Percentiles rank a stretch among this genome's conserved stretches.
Evolutionary conservation across 2,329 filamentous ascomycete species (phyloP).

Genomic region (Fusarium buharicum): DNA sequence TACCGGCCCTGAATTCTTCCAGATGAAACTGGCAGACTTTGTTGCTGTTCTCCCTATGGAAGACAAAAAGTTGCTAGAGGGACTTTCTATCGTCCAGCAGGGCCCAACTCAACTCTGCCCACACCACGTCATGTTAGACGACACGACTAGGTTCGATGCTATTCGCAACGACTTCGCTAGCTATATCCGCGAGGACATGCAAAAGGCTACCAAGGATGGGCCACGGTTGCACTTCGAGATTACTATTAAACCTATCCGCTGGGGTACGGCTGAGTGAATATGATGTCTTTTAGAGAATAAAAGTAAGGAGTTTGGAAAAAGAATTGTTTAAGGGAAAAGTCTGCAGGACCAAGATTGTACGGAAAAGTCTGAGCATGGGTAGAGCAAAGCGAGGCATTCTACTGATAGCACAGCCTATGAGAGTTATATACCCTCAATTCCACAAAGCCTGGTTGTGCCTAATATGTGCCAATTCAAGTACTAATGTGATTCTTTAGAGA

Average conservation of each 20-base stretch:
- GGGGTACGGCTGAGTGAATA: not conserved
- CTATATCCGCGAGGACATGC: conserved; percentile 15
- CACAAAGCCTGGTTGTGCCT: too few species aligned
- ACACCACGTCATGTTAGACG: conserved; percentile 26
- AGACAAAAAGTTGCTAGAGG: conserved; percentile 17
- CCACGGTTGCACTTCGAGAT: conserved; percentile 26
- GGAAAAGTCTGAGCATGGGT: too few species aligned
- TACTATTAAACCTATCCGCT: conserved; percentile 17
- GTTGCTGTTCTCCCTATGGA: conserved; percentile 16
- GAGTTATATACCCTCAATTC: too few species aligned
- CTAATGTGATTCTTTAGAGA: too few species aligned
- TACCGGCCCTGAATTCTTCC: conserved; percentile 1
- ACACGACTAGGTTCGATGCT: conserved; percentile 15
- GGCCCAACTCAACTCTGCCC: not conserved
- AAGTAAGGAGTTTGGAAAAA: not conserved
- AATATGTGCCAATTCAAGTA: too few species aligned
- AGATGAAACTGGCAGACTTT: conserved; percentile 15
- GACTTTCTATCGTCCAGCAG: conserved; percentile 13
- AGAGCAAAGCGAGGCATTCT: too few species aligned
- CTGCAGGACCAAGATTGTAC: too few species aligned
- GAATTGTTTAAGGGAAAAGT: not conserved
- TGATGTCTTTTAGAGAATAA: not conserved
- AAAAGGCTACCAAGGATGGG: conserved; percentile 1
- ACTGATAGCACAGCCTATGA: too few species aligned
- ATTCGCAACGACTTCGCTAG: conserved; percentile 15